A percentile compares a stretch with the other conserved stretches of the same genome.
These are phyloP conservation scores for Entonaema liquescens DNA, from an alignment of 495 filamentous ascomycete genomes.

Conservation along the genomic window DNA sequence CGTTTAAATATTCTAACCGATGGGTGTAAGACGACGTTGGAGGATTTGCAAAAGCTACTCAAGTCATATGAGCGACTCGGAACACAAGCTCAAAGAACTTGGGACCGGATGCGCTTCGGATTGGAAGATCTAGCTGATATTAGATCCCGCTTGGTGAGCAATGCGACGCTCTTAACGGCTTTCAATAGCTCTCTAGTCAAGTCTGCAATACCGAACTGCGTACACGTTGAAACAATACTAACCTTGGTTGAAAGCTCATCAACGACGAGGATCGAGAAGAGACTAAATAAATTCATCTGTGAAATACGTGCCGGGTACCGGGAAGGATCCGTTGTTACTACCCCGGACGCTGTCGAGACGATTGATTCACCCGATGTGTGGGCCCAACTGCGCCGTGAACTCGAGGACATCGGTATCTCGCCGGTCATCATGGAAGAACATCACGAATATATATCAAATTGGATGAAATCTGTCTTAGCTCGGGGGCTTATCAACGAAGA, in stretches of 20 bases:
- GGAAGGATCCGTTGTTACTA: conserved; percentile 45
- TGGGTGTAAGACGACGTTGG: conserved; percentile 43
- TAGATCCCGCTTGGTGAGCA: conserved; percentile 43
- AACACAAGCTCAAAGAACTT: conserved; percentile 48
- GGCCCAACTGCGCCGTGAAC: conserved; percentile 48
- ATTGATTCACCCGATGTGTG: conserved; percentile 48
- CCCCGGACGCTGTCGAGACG: conserved; percentile 37
- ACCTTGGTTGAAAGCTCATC: conserved; percentile 40
- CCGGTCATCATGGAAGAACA: conserved; percentile 46
- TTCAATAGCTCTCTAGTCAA: conserved; percentile 43
- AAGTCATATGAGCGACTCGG: conserved; percentile 48
- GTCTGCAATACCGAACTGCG: conserved; percentile 17
- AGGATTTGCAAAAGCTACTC: conserved; percentile 45
- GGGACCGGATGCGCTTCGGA: conserved; percentile 51
- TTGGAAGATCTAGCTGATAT: conserved; percentile 47
- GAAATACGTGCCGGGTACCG: conserved; percentile 50
- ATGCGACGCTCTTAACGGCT: conserved; percentile 43
- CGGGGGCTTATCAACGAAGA: conserved; percentile 44
- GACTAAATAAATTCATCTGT: conserved; percentile 47
- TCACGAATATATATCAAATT: conserved; percentile 44
- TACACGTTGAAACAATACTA: conserved; percentile 1
- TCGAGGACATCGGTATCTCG: conserved; percentile 51
- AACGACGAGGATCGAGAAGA: conserved; percentile 44
- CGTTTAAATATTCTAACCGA: conserved; percentile 41
- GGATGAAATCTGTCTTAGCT: conserved; percentile 39